Evolutionary conservation across 2,329 filamentous ascomycete genomes (phyloP).

Genomic region (Xylariaceae sp.): DNA sequence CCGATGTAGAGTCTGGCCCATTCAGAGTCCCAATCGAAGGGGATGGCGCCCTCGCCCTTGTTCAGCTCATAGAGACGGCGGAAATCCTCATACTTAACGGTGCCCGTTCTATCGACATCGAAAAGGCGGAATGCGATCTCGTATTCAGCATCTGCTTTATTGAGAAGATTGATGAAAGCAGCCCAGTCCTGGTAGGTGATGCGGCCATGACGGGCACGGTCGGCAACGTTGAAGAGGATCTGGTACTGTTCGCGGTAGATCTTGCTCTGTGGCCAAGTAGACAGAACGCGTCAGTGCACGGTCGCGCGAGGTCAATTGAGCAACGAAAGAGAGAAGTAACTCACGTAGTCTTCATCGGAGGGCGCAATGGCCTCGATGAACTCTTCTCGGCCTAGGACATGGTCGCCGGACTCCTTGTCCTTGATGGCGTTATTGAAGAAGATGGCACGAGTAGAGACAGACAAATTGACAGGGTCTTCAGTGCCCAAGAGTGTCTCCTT

Average conservation of each 20-base stretch:
- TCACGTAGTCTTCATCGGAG: constrained; percentile 83
- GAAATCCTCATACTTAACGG: constrained; percentile 87
- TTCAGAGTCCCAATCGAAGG: constrained; percentile 95
- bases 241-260: constrained; percentile 93
- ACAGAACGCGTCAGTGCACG: not conserved
- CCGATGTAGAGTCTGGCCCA: constrained; percentile 96
- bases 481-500: constrained; percentile 75
- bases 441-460: constrained; percentile 68
- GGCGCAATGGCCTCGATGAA: constrained; percentile 92
- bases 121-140: constrained; percentile 98
- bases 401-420: constrained; percentile 71
- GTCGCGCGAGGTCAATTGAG: not conserved
- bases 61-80: constrained; percentile 80
- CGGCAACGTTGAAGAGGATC: constrained; percentile 88
- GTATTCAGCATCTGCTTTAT: constrained; percentile 95
- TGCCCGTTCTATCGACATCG: constrained; percentile 77
- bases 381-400: constrained; percentile 76
- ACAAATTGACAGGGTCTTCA: constrained; percentile 57
- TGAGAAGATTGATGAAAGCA: constrained; percentile 88
- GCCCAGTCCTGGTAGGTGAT: constrained; percentile 83
- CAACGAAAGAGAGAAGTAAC: constrained; percentile 34
- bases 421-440: constrained; percentile 75
- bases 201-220: constrained; percentile 68
- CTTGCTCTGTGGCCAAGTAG: constrained; percentile 67
- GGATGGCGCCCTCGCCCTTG: constrained; percentile 78